phyloP scores from a whole-genome alignment of 768 basidiomycete genomes.

The Epithele typhae region DNA sequence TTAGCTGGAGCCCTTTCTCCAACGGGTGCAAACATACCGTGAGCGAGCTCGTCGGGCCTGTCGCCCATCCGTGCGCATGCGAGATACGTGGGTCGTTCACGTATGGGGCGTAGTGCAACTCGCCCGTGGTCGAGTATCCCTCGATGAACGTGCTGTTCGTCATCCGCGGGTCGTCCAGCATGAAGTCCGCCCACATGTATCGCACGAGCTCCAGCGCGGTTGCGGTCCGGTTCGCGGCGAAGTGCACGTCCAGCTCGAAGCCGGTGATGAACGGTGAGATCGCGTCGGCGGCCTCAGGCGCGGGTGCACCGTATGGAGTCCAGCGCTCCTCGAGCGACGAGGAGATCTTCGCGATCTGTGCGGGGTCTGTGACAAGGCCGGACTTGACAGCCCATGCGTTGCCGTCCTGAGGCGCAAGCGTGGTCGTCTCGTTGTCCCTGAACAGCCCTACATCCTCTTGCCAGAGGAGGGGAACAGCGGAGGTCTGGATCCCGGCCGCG shows the following conservation, averaged over 20 bases:
- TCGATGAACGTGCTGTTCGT: slow-evolving; percentile 19
- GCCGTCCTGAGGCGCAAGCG: slow-evolving; percentile 17
- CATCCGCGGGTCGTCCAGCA: slow-evolving; percentile 18
- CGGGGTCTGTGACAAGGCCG: slow-evolving; percentile 8
- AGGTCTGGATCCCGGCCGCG: slow-evolving; percentile 6
- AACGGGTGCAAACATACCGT: slow-evolving; percentile 2
- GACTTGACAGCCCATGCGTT: slow-evolving; percentile 17
- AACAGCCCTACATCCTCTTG: slow-evolving; percentile 14
- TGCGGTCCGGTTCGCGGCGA: slow-evolving; percentile 10
- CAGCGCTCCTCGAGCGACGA: slow-evolving; percentile 8
- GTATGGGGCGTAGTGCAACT: slow-evolving; percentile 15
- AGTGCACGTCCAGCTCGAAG: slow-evolving; percentile 16
- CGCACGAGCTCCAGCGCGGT: slow-evolving; percentile 13
- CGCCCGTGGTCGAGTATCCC: slow-evolving; percentile 11
- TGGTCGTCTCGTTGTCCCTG: slow-evolving; percentile 16
- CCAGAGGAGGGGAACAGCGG: slow-evolving; percentile 12
- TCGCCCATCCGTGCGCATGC: slow-evolving; percentile 15
- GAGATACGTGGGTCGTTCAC: slow-evolving; percentile 14
- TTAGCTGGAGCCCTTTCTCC: neutral
- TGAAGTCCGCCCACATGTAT: slow-evolving; percentile 16
- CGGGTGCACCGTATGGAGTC: slow-evolving; percentile 14
- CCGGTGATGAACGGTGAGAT: slow-evolving; percentile 14
- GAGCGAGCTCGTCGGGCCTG: slow-evolving; percentile 14
- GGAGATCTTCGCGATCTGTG: slow-evolving; percentile 7
- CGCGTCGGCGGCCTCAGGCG: slow-evolving; percentile 14